A percentile compares a stretch with the other conserved stretches of the same genome.
Evolutionary conservation across 305 asterid species (phyloP).

Genomic region (Ilex paraguariensis): DNA sequence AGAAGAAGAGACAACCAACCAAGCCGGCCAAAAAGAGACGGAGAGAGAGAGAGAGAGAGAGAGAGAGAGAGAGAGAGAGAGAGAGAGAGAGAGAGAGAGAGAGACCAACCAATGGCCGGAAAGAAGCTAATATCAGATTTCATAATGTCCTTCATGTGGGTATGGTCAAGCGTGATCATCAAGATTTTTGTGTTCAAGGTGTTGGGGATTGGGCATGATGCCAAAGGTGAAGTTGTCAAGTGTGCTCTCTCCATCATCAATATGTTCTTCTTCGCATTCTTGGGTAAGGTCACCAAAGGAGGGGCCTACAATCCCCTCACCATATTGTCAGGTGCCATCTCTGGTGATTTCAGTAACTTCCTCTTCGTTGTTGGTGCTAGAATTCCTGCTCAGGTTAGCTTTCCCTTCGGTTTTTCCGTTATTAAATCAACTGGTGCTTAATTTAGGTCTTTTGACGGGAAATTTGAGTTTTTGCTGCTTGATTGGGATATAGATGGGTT

Average conservation of each 20-base stretch:
- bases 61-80: too few relatives aligned
- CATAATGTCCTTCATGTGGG: constrained; percentile 68
- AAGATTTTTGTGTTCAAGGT: constrained; percentile 52
- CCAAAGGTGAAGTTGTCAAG: constrained; percentile 55
- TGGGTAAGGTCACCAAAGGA: constrained; percentile 49
- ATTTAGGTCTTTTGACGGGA: neutral
- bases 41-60: too few relatives aligned
- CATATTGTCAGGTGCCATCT: constrained; percentile 53
- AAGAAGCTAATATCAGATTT: constrained; percentile 62
- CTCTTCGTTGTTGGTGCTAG: constrained; percentile 70
- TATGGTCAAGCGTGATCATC: constrained; percentile 66
- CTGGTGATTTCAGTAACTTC: constrained; percentile 63
- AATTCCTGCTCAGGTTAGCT: constrained; percentile 71
- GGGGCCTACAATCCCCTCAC: constrained; percentile 83
- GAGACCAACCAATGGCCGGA: neutral
- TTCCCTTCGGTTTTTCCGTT: neutral
- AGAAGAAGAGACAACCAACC: too few relatives aligned
- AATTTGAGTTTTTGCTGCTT: neutral
- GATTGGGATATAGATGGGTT: too few relatives aligned
- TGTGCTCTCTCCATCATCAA: constrained; percentile 40
- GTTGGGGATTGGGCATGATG: constrained; percentile 49
- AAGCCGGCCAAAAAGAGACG: too few relatives aligned
- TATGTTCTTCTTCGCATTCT: constrained; percentile 71
- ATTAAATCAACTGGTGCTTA: neutral
- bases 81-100: too few relatives aligned